Percentiles rank a stretch among this genome's conserved stretches.
phyloP scores from a whole-genome alignment of 1,284 basidiomycete genomes.

The Leccinum variabile region DNA sequence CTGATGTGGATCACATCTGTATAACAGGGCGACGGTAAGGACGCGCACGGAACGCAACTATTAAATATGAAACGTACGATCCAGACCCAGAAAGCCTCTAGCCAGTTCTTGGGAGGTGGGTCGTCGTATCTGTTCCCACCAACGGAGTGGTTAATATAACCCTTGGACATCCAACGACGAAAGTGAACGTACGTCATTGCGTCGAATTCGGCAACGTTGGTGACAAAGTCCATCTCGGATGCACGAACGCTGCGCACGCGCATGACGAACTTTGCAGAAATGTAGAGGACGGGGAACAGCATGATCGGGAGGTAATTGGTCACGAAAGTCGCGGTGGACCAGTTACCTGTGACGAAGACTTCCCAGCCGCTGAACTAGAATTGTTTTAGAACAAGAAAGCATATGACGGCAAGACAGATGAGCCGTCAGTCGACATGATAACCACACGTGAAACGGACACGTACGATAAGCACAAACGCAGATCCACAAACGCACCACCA shows the following conservation, averaged over 20 bases:
- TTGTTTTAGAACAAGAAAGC: neutral
- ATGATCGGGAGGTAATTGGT: slow-evolving; percentile 61
- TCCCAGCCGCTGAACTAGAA: slow-evolving; percentile 42
- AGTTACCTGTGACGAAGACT: slow-evolving; percentile 44
- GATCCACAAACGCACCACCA: slow-evolving; percentile 43
- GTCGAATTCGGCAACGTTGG: slow-evolving; percentile 52
- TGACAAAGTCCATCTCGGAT: slow-evolving; percentile 60
- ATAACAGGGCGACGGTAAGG: neutral
- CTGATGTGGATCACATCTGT: slow-evolving; percentile 13
- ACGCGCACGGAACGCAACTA: neutral
- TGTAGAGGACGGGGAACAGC: slow-evolving; percentile 59
- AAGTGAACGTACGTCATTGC: slow-evolving; percentile 39
- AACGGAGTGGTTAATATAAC: neutral
- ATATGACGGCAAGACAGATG: neutral
- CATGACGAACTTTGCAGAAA: slow-evolving; percentile 44
- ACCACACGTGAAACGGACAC: slow-evolving; percentile 12
- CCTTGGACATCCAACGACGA: neutral
- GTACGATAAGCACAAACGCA: slow-evolving; percentile 41
- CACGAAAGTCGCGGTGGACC: slow-evolving; percentile 39
- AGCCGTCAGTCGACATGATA: neutral
- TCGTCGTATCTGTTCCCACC: slow-evolving; percentile 26
- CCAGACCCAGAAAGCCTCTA: slow-evolving; percentile 33
- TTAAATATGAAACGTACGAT: slow-evolving; percentile 15
- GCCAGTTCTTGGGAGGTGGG: slow-evolving; percentile 28
- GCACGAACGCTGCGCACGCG: slow-evolving; percentile 39